Evolutionary conservation across 1,139 yeast species (phyloP), one percentile per base, ranked within the genome.

Genomic region (Torulaspora globosa): DNA sequence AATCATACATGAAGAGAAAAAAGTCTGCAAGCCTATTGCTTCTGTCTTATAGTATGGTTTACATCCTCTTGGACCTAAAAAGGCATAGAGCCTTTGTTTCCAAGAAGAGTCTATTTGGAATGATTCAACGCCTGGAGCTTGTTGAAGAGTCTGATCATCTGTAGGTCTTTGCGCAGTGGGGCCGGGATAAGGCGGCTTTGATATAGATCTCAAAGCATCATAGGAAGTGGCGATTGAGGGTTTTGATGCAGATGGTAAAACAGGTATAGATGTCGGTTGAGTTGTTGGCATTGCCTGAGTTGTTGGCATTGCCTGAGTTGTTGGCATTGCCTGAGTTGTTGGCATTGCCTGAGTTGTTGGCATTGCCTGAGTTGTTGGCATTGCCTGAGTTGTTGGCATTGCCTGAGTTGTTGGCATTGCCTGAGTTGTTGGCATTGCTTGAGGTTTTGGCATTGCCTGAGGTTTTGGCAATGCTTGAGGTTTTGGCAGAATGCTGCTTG

Each of bases 31-130:
- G 9, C 33, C 33, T 8, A 21, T 44, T 7, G 29, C 16, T 36
- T 44, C 36, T 11, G 31, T 39, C 3, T 46, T 32, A 28, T 54
- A 55, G 5, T 42, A 41, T 4, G 57, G 57, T 32, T 26, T 39
- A 6, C 51, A 27, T 21, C 48, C 47, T 8, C 40, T 31, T 11
- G 46, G 41, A n/a, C 53, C 51, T 19, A 55, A 39, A 3, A 45
- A 12, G 7, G 44, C 43, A 28, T 54, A 54, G 9, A 55, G 34
- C 29, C 15, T 34, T 21, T 42, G 45, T 30, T 40, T 40, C 2
- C 39, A 21, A 12, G 42, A 31, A 21, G 41, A 24, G 10, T 28
- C 34, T 5, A 30, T 10, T 3, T 10, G n/a, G 3, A 37, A 12
- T 29, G 18, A 8, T n/a, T 37, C 34, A 11, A 15, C 7, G 12